Base-by-base conservation (phyloP, 1,139 yeast species). In the Maudiozyma humilis region DNA sequence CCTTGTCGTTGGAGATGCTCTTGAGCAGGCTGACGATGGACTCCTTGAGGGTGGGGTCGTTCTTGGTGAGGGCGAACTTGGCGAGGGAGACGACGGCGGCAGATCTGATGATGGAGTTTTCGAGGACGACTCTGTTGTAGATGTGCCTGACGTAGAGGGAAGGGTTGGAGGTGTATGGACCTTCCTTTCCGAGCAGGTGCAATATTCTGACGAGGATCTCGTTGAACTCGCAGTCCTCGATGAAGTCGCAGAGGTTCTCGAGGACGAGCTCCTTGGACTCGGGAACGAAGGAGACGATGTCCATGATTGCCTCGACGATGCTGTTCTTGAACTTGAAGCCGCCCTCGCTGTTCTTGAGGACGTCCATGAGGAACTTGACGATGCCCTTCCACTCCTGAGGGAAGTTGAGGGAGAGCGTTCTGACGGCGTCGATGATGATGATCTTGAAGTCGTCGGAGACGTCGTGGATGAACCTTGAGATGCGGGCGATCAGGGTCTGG, bases 191-290 rank as follows among this genome's bases (percentile, higher is more conserved):
- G 52, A 91, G 75, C 53, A 89, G 69, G 66, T 88, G 95, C 64
- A 91, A 75, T 51, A 91, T 82, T 63, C 97, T 80, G 29, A 89
- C 96, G 31, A 94, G 78, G 49, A 91, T 78, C 66, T 88, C 96
- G 33, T 96, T 85, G 68, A 76, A 91, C 68, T 91, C 99, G 69
- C 97, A 91, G 70, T 91, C 99, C 68, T 93, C 99, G 56, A 91
- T 93, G 60, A 88, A 88, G 65, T 91, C 99, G 72, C 97, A 88
- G 55, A 93, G 73, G 62, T 83, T 84, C 69, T 85, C 87, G 59
- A 91, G 72, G 29, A 95, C 95, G 47, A 76, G 67, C 57, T 86
- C 95, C 57, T 86, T 79, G n/a, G 93, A 86, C 46, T 78, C 82
- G 23, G 95, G 95, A 49, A 88, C 81, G 59, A 83, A 87, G 53